Conservation (phyloP, 2,329 filamentous ascomycete species). For the Nothophaeocryptopus gaeumannii region DNA sequence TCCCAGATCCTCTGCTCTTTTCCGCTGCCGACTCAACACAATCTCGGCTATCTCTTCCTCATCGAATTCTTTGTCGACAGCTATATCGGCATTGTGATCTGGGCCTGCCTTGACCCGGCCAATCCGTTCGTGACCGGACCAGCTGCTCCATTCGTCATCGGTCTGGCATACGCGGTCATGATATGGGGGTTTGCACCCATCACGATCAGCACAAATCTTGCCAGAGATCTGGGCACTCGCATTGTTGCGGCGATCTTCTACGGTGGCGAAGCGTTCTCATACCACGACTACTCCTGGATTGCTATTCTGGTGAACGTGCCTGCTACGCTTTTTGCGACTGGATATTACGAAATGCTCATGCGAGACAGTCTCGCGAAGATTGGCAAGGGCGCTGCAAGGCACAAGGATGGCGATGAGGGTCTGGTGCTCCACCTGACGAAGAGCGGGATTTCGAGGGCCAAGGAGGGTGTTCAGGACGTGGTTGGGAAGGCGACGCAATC, state of each 20-base stretch:
- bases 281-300: constrained; percentile 52
- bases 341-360: constrained; percentile 55
- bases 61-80: constrained; percentile 59
- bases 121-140: constrained; percentile 56
- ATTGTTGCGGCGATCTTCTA: constrained; percentile 60
- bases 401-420: constrained; percentile 53
- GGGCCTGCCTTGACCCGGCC: constrained; percentile 56
- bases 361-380: constrained; percentile 54
- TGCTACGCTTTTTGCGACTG: constrained; percentile 55
- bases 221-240: constrained; percentile 58
- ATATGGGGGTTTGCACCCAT: constrained; percentile 57
- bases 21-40: constrained; percentile 50
- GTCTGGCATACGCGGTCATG: constrained; percentile 52
- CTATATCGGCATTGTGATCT: constrained; percentile 58
- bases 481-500: not conserved
- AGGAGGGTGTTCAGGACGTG: not conserved
- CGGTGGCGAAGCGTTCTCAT: constrained; percentile 50
- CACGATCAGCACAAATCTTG: constrained; percentile 57
- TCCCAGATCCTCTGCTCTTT: constrained; percentile 52
- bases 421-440: constrained; percentile 43
- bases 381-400: constrained; percentile 48
- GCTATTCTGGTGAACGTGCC: constrained; percentile 57
- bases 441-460: constrained; percentile 25
- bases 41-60: constrained; percentile 56
- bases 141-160: constrained; percentile 54